Base-by-base conservation (phyloP, 2,329 filamentous ascomycete genomes). In the Colletotrichum musae region DNA sequence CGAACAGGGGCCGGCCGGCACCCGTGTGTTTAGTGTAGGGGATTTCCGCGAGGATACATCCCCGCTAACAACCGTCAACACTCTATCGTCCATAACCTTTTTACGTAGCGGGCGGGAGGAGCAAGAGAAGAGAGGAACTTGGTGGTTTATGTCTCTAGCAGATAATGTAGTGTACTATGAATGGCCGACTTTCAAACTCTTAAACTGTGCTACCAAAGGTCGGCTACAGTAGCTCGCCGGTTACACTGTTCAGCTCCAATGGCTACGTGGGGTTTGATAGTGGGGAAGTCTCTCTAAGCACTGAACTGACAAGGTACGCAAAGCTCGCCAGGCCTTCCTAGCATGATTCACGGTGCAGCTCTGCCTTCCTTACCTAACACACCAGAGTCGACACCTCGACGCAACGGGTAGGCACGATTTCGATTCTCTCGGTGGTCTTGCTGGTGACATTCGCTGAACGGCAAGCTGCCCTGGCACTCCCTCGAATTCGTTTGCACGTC, bases 291-390 rank as follows among this genome's bases (percentile, higher is more conserved):
- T 58, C 41, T 58, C 28, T 21, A n/a, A 47, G 39, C 56, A 47
- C 58, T 60, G 58, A 51, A 50, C 24, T 21, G 21, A 18, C 58
- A 24, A 24, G 41, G 26, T 13, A 21, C 18, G 56, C 16, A 16
- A 16, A 65, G 41, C 65, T 59, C 65, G 48, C 43, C 53, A 41
- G 62, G 61, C 61, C 51, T 59, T 56, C 50, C 48, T 54, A 65
- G 66, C 28, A 48, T n/a, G 32, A 54, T 10, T 54, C 45, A 57
- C 16, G 32, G 36, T 41, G 47, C 61, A 45, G 54, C 61, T 51
- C 32, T 36, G 32, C 32, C 32, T 36, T 36, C 32, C 32, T 36
- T 48, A 41, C 53, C 21, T 28, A 36, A 59, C 48, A 64, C 28
- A 68, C 15, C 43, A 6, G 51, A 52, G 45, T 58, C 24, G 43